Conservation (phyloP, 2,329 filamentous ascomycete species). For the Aspergillus unguis region DNA sequence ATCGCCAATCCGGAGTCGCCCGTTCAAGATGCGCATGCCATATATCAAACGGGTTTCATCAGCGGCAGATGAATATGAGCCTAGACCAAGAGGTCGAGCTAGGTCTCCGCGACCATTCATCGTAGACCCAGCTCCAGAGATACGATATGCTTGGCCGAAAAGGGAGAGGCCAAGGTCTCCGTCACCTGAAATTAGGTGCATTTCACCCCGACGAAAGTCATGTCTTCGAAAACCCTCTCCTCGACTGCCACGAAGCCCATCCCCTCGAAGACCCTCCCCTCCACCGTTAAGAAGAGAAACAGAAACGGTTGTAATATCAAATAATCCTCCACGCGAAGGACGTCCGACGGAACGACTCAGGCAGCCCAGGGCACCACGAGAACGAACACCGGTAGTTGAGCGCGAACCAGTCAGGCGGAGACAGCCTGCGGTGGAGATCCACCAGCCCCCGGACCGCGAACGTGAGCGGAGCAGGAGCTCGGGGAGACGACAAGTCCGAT, state of each 20-base stretch:
- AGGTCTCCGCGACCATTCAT: slow-evolving; percentile 14
- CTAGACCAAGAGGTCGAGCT: slow-evolving; percentile 6
- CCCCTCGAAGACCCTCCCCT: not conserved
- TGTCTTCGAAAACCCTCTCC: not conserved
- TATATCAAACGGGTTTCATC: slow-evolving; percentile 14
- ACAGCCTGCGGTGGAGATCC: slow-evolving; percentile 13
- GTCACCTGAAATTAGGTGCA: slow-evolving; percentile 8
- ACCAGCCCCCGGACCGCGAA: slow-evolving; percentile 10
- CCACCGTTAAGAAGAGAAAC: not conserved
- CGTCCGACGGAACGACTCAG: slow-evolving; percentile 3
- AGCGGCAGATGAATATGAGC: not conserved
- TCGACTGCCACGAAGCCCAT: not conserved
- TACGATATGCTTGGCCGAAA: slow-evolving; percentile 1
- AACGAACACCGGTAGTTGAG: slow-evolving; percentile 20
- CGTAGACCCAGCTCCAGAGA: slow-evolving; percentile 13
- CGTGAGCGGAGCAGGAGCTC: slow-evolving; percentile 7
- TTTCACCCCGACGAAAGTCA: slow-evolving; percentile 8
- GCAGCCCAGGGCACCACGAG: slow-evolving; percentile 14
- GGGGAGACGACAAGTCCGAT: slow-evolving; percentile 17
- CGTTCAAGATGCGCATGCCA: slow-evolving; percentile 14
- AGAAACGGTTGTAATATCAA: not conserved
- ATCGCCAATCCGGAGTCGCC: slow-evolving; percentile 12
- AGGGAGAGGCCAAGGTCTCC: not conserved
- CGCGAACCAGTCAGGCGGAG: slow-evolving; percentile 15
- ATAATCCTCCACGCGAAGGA: not conserved